A percentile compares a stretch with the other conserved stretches of the same genome.
These are phyloP conservation scores for Polygonum maritimum DNA, from an alignment of 148 eudicot genomes.

Conservation along the genomic window DNA sequence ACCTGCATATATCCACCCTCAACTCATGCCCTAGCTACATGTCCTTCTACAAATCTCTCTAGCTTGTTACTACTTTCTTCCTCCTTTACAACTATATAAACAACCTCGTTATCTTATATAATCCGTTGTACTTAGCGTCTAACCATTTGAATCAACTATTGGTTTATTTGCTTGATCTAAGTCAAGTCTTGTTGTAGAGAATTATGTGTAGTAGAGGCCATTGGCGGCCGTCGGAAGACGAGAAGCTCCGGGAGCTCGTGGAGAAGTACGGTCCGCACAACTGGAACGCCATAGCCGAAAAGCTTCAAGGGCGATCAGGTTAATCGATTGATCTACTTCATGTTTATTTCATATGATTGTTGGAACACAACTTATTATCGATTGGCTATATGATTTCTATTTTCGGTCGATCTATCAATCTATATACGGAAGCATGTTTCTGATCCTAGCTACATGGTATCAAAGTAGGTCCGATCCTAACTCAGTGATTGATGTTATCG, in stretches of 20 bases:
- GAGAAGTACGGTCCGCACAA: conserved; percentile 87
- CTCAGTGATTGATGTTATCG: too few relatives aligned
- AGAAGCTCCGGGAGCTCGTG: conserved; percentile 75
- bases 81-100: not conserved
- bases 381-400: too few relatives aligned
- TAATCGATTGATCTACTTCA: too few relatives aligned
- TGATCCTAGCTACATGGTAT: too few relatives aligned
- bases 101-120: not conserved
- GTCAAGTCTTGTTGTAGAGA: not conserved
- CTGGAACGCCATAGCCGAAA: conserved; percentile 93
- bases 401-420: too few relatives aligned
- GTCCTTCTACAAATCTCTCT: not conserved
- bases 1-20: conserved; percentile 11
- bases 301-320: conserved; percentile 98
- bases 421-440: too few relatives aligned
- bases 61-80: not conserved
- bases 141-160: not conserved
- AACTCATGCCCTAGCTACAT: conserved; percentile 9
- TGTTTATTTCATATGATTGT: too few relatives aligned
- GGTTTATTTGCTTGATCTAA: not conserved
- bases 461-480: too few relatives aligned
- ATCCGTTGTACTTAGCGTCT: not conserved
- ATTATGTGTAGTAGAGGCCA: conserved; percentile 72
- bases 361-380: too few relatives aligned
- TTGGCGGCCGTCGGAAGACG: conserved; percentile 96